A percentile compares a stretch with the other conserved stretches of the same genome.
Conservation (phyloP, 73 alveolate species). For the Tetrahymena malaccensis region DNA sequence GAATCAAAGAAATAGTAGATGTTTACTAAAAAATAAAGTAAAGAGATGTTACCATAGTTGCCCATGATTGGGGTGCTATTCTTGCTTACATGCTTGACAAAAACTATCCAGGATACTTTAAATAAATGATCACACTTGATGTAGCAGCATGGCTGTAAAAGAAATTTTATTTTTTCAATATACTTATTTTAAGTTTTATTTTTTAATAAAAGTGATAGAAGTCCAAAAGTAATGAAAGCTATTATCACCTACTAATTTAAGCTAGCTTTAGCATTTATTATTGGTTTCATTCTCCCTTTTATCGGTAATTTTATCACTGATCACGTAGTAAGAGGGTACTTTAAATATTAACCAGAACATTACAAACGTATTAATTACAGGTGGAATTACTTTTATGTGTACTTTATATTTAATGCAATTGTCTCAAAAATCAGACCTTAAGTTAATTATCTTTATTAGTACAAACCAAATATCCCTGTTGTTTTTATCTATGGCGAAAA, state of each 20-base stretch:
- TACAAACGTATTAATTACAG: neutral
- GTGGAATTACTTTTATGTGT: slow-evolving; percentile 18
- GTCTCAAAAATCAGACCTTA: neutral
- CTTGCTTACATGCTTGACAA: slow-evolving; percentile 23
- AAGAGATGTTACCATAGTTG: neutral
- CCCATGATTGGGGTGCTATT: slow-evolving; percentile 47
- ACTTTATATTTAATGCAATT: slow-evolving; percentile 4
- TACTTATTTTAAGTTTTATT: no score
- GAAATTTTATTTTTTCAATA: no score
- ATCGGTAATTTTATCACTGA: neutral
- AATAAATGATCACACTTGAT: slow-evolving; percentile 29
- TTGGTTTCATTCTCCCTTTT: slow-evolving; percentile 17
- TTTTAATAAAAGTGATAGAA: neutral
- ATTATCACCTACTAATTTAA: slow-evolving; percentile 12
- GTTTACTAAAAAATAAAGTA: slow-evolving; percentile 1
- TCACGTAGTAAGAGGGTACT: neutral
- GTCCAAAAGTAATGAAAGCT: neutral
- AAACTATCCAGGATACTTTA: slow-evolving; percentile 10
- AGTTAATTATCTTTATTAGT: neutral
- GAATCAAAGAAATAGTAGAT: slow-evolving; percentile 22
- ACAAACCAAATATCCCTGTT: slow-evolving; percentile 21
- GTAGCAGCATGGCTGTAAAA: slow-evolving; percentile 15
- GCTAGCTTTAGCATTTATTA: slow-evolving; percentile 1
- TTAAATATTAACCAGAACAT: neutral
- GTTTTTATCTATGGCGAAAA: slow-evolving; percentile 29